Evolutionary conservation across 2,329 filamentous ascomycete species (phyloP).

Genomic region (Penicillium paneum): DNA sequence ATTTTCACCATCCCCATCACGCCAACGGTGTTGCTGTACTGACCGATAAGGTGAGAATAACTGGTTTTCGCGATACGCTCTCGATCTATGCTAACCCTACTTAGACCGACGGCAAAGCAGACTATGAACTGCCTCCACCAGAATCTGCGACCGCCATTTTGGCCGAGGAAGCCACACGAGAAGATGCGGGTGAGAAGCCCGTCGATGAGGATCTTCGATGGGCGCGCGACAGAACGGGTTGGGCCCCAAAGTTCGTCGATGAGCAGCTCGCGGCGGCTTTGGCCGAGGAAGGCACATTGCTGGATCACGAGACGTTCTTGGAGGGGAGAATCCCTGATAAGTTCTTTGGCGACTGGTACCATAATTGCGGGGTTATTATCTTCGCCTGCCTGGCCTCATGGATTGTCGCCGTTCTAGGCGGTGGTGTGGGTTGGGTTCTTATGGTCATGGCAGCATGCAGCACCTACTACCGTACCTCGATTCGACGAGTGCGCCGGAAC

Average conservation of each 20-base stretch:
- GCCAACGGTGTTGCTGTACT: slow-evolving; percentile 53
- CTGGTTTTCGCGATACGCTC: not conserved
- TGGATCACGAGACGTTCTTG: slow-evolving; percentile 84
- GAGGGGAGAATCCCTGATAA: slow-evolving; percentile 82
- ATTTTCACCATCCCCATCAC: slow-evolving; percentile 55
- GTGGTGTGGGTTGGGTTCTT: slow-evolving; percentile 88
- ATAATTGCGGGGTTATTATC: slow-evolving; percentile 90
- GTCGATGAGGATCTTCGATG: slow-evolving; percentile 56
- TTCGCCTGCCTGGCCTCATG: slow-evolving; percentile 90
- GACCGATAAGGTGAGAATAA: slow-evolving; percentile 63
- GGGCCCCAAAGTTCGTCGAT: slow-evolving; percentile 78
- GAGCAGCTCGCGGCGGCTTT: slow-evolving; percentile 54
- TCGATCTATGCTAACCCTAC: slow-evolving; percentile 4
- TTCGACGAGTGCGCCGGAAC: slow-evolving; percentile 89
- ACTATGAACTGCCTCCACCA: slow-evolving; percentile 75
- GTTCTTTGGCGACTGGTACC: slow-evolving; percentile 97
- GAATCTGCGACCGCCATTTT: slow-evolving; percentile 53
- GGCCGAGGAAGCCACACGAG: slow-evolving; percentile 55
- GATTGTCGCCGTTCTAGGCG: slow-evolving; percentile 83
- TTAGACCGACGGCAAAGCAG: slow-evolving; percentile 63
- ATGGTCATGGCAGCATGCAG: slow-evolving; percentile 88
- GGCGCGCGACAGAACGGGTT: slow-evolving; percentile 66
- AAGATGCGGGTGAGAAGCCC: slow-evolving; percentile 48
- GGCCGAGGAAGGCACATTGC: slow-evolving; percentile 59
- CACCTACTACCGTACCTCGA: slow-evolving; percentile 94